Percentiles rank a stretch among this genome's conserved stretches.
Evolutionary conservation across 2,329 filamentous ascomycete species (phyloP).

Genomic region (Grosmannia clavigera): DNA sequence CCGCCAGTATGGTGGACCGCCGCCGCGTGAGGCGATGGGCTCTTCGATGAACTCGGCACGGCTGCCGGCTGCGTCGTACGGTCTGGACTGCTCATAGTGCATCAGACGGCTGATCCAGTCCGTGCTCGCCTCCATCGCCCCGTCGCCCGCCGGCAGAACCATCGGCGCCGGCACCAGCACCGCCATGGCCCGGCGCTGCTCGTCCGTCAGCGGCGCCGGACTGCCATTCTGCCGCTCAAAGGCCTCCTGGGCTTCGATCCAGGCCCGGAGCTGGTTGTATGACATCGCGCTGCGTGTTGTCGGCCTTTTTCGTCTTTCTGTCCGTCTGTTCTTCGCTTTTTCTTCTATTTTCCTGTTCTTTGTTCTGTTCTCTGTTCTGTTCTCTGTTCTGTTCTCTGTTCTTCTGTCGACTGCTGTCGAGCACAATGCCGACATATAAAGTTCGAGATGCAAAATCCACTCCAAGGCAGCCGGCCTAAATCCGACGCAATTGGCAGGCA

Average conservation of each 20-base stretch:
- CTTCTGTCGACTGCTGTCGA: too few relatives aligned
- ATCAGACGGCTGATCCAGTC: slow-evolving; percentile 29
- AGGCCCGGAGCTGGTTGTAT: slow-evolving; percentile 19
- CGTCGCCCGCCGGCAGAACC: neutral
- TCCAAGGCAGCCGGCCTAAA: neutral
- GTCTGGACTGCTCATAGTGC: slow-evolving; percentile 18
- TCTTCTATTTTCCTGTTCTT: too few relatives aligned
- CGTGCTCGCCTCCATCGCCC: slow-evolving; percentile 2
- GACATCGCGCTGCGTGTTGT: neutral
- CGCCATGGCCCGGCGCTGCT: slow-evolving; percentile 27
- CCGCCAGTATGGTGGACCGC: slow-evolving; percentile 13
- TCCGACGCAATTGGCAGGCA: neutral
- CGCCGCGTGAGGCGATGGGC: neutral
- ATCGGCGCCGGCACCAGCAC: slow-evolving; percentile 17
- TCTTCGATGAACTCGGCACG: slow-evolving; percentile 15
- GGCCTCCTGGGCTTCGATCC: slow-evolving; percentile 27
- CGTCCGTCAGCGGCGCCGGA: slow-evolving; percentile 24
- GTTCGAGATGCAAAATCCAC: too few relatives aligned
- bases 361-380: too few relatives aligned
- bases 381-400: too few relatives aligned
- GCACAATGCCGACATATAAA: too few relatives aligned
- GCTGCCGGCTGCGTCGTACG: neutral
- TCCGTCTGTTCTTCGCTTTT: too few relatives aligned
- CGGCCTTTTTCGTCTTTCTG: too few relatives aligned
- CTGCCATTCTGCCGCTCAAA: slow-evolving; percentile 18